phyloP scores from a whole-genome alignment of 1,139 yeast genomes.

The Hemisphaericaspora subhashii region DNA sequence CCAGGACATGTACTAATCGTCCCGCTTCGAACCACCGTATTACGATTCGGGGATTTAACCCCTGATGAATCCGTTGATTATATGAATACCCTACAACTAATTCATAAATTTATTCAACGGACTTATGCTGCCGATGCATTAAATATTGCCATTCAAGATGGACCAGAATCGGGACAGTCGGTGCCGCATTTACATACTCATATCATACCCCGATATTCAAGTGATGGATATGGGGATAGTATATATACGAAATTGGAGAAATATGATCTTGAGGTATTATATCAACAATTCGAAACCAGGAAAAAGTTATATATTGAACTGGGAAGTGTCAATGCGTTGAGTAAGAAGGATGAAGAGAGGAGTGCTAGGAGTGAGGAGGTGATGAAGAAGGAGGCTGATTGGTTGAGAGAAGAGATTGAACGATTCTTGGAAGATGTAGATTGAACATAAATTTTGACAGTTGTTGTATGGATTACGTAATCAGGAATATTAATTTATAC shows the following conservation, averaged over 20 bases:
- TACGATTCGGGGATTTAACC: constrained; percentile 65
- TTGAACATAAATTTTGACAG: neutral
- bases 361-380: constrained; percentile 52
- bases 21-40: constrained; percentile 62
- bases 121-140: constrained; percentile 75
- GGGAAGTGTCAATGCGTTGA: constrained; percentile 23
- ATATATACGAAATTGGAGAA: constrained; percentile 63
- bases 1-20: constrained; percentile 92
- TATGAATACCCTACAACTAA: constrained; percentile 70
- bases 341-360: constrained; percentile 41
- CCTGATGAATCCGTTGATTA: constrained; percentile 75
- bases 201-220: constrained; percentile 73
- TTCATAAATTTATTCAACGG: constrained; percentile 63
- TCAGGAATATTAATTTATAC: no score
- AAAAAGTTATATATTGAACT: constrained; percentile 20
- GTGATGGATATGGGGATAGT: constrained; percentile 59
- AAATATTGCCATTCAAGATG: constrained; percentile 92
- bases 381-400: constrained; percentile 66
- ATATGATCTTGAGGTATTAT: constrained; percentile 31
- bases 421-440: constrained; percentile 18
- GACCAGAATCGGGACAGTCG: constrained; percentile 92
- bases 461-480: neutral
- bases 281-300: constrained; percentile 32
- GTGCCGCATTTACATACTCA: constrained; percentile 94
- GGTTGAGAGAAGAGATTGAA: constrained; percentile 46